Conservation (phyloP, 345 rosid species). For the Populus pruinosa region DNA sequence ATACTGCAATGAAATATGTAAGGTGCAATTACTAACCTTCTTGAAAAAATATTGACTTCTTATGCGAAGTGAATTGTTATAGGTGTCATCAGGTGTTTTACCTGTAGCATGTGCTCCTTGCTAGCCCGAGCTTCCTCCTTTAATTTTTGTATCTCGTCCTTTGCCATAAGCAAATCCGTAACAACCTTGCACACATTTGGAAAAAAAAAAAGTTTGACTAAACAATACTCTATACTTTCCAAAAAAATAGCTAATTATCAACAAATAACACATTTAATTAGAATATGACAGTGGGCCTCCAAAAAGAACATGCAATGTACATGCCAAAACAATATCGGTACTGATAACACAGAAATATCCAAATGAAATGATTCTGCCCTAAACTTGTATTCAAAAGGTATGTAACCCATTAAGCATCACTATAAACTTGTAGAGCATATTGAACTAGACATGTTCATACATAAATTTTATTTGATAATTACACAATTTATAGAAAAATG, state of each 20-base stretch:
- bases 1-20: constrained; percentile 51
- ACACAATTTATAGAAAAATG: background rate
- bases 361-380: no score
- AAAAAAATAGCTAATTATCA: no score
- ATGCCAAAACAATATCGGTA: no score
- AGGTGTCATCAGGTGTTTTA: constrained; percentile 21
- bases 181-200: constrained; percentile 38
- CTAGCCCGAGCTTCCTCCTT: constrained; percentile 74
- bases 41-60: background rate
- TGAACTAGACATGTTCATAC: background rate
- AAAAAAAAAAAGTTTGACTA: constrained; percentile 2
- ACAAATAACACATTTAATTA: no score
- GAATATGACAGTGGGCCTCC: no score
- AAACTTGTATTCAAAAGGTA: background rate
- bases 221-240: background rate
- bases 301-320: no score
- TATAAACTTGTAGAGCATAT: background rate
- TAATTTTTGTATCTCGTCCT: constrained; percentile 65
- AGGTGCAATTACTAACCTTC: background rate
- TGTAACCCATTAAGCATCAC: background rate
- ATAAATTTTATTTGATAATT: background rate
- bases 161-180: constrained; percentile 47
- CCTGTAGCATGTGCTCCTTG: constrained; percentile 96
- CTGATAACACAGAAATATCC: no score
- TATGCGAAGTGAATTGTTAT: constrained; percentile 1